Evolutionary conservation across 164 flowering plant species (phyloP).

Genomic region (Umbilicus rupestris): DNA sequence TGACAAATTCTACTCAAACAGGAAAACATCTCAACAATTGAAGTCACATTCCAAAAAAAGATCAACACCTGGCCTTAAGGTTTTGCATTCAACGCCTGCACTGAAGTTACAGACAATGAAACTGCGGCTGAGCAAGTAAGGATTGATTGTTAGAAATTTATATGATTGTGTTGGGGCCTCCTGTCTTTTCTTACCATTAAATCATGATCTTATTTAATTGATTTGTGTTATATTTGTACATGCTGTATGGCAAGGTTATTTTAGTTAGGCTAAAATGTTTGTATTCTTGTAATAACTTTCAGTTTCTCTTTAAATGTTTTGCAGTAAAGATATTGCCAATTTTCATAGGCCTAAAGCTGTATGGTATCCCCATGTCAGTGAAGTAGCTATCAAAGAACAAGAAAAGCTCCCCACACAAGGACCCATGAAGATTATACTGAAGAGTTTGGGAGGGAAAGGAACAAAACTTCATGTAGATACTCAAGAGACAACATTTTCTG

Average conservation of each 20-base stretch:
- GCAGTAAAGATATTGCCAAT: constrained; percentile 89
- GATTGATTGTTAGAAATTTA: background rate
- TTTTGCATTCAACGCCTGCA: constrained; percentile 87
- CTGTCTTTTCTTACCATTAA: background rate
- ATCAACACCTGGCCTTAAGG: constrained; percentile 62
- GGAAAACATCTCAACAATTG: constrained; percentile 73
- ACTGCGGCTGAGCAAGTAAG: constrained; percentile 94
- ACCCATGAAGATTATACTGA: constrained; percentile 78
- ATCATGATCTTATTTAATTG: background rate
- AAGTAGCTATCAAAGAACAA: constrained; percentile 74
- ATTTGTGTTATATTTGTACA: background rate
- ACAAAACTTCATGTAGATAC: constrained; percentile 79
- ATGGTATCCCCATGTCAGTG: constrained; percentile 97
- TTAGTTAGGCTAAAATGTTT: too few relatives aligned
- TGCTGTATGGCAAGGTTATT: background rate
- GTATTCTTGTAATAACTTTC: too few relatives aligned
- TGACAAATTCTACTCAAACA: constrained; percentile 76
- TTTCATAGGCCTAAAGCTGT: constrained; percentile 91
- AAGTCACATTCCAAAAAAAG: constrained; percentile 81
- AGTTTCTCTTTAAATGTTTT: constrained; percentile 12
- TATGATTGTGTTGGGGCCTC: background rate
- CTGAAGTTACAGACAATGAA: constrained; percentile 85
- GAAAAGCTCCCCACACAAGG: constrained; percentile 60
- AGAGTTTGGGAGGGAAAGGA: constrained; percentile 96
- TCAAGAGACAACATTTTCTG: constrained; percentile 61